Base-by-base conservation (phyloP, 1,139 yeast species). In the Taphrina deformans region DNA sequence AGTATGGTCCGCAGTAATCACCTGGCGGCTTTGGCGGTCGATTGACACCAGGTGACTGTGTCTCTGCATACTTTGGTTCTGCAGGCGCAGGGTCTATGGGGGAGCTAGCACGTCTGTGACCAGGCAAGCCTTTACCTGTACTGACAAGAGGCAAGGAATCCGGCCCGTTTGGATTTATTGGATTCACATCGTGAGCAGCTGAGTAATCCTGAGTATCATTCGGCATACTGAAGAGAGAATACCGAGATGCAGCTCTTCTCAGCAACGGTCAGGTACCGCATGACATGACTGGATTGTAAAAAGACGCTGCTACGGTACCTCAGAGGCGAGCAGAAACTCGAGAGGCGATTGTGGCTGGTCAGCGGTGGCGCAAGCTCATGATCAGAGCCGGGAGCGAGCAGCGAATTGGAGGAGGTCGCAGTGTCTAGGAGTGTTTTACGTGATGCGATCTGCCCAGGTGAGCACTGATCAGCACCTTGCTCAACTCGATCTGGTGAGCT, bases 21-120 rank as follows among this genome's bases (percentile, higher is more conserved):
- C 46, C 56, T 4, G 63, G 63, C 26, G 56, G 48, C 31, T 59
- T 59, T 12, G 63, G 63, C 7, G 63, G 63, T 50, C 63, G 35
- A 29, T 59, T 51, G 27, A 59, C 40, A 12, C 50, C 63, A 12
- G 63, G 63, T 21, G 56, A 41, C 31, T 59, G 56, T 14, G 55
- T 41, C 18, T 38, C 38, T 7, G 63, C 63, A 40, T 59, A 48
- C 40, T 59, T 48, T 29, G 63, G 56, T 50, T 59, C 63, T 23
- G 55, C 63, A 6, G 63, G 63, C 44, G 63, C 27, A 5, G 48
- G 50, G 26, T 59, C 63, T 7, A 59, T 21, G 9, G 63, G 63
- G 2, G 63, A 59, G 6, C 40, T 41, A 1, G 63, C 35, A 6
- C 63, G 55, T 29, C 35, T 33, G 23, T 31, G 26, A 31, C 63